These are phyloP conservation scores for Sclerotinia spermophila DNA, from an alignment of 2,329 filamentous ascomycete species.

Conservation along the genomic window DNA sequence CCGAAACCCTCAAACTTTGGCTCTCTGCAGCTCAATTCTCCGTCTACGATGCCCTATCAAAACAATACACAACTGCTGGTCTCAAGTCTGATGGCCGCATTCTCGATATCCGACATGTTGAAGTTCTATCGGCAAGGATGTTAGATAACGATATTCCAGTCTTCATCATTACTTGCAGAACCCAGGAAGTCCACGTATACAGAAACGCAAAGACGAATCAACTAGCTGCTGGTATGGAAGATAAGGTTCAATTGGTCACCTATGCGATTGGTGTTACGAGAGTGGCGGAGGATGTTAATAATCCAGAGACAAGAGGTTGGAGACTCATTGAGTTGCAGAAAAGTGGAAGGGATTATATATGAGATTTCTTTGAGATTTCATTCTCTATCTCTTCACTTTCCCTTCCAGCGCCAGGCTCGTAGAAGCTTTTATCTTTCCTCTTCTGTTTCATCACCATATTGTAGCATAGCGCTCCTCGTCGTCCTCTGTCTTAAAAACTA, in stretches of 20 bases:
- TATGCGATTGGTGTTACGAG: constrained; percentile 96
- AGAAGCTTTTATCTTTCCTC: background rate
- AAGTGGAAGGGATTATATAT: constrained; percentile 87
- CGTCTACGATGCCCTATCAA: constrained; percentile 93
- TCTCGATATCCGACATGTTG: constrained; percentile 90
- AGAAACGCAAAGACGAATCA: constrained; percentile 84
- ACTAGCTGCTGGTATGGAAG: constrained; percentile 95
- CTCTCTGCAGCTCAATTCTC: constrained; percentile 93
- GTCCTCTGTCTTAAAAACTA: background rate
- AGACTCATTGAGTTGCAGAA: constrained; percentile 98
- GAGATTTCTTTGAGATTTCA: no score
- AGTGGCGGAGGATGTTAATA: constrained; percentile 91
- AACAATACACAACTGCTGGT: constrained; percentile 91
- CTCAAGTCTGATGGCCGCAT: constrained; percentile 94
- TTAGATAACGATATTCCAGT: constrained; percentile 87
- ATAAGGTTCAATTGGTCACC: constrained; percentile 96
- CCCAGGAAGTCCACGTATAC: constrained; percentile 97
- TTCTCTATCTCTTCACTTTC: background rate
- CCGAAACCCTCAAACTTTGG: constrained; percentile 88
- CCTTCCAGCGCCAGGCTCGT: background rate
- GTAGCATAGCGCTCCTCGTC: background rate
- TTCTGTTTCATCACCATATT: background rate
- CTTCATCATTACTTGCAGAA: constrained; percentile 94
- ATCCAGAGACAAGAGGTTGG: constrained; percentile 95
- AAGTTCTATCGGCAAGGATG: constrained; percentile 77